Evolutionary conservation across 768 basidiomycete species (phyloP).

Genomic region (Russula brevipes): DNA sequence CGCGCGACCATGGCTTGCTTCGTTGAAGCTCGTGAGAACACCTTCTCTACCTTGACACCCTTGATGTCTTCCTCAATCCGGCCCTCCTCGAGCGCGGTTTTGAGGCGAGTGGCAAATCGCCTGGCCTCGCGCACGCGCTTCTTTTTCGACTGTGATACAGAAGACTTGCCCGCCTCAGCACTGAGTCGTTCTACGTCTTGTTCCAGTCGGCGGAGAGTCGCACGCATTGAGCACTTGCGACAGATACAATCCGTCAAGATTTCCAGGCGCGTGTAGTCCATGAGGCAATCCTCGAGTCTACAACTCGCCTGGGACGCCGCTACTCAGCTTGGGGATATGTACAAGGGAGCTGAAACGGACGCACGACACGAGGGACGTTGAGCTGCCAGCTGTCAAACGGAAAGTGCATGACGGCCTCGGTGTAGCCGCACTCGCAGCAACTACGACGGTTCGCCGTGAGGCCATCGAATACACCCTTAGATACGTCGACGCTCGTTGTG

Average conservation of each 20-base stretch:
- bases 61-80: slow-evolving; percentile 81
- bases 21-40: slow-evolving; percentile 67
- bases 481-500: slow-evolving; percentile 34
- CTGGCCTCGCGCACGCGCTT: slow-evolving; percentile 67
- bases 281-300: slow-evolving; percentile 74
- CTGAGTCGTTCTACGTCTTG: slow-evolving; percentile 57
- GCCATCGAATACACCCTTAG: slow-evolving; percentile 80
- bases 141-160: slow-evolving; percentile 65
- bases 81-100: slow-evolving; percentile 61
- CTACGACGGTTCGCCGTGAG: slow-evolving; percentile 85
- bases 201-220: slow-evolving; percentile 62
- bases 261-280: slow-evolving; percentile 86
- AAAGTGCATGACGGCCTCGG: slow-evolving; percentile 91
- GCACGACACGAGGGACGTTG: slow-evolving; percentile 52
- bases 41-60: slow-evolving; percentile 74
- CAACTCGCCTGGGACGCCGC: slow-evolving; percentile 49
- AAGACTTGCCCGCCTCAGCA: slow-evolving; percentile 32
- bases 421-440: slow-evolving; percentile 87
- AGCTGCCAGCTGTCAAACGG: slow-evolving; percentile 82
- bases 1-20: slow-evolving; percentile 92
- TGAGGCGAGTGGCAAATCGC: slow-evolving; percentile 57
- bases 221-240: slow-evolving; percentile 80
- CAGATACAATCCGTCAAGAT: slow-evolving; percentile 88
- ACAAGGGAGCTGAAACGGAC: slow-evolving; percentile 42
- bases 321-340: background rate